These are phyloP conservation scores for Fusarium sp. DNA, from an alignment of 2,329 filamentous ascomycete species.

Conservation along the genomic window DNA sequence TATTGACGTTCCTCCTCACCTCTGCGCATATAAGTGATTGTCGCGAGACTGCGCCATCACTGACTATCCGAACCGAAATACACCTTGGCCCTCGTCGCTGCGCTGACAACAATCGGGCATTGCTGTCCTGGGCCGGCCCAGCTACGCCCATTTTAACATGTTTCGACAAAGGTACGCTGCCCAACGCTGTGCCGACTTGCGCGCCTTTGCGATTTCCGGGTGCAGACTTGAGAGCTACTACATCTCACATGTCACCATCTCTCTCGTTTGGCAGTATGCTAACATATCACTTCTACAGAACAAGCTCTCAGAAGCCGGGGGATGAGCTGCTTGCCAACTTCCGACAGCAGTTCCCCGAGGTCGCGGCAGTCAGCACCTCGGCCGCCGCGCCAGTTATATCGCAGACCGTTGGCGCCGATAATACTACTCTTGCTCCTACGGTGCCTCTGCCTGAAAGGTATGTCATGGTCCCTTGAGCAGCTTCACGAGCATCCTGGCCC, in stretches of 20 bases:
- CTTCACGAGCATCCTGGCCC: neutral
- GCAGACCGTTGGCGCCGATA: constrained; percentile 48
- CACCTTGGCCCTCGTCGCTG: constrained; percentile 5
- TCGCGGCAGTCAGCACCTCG: constrained; percentile 66
- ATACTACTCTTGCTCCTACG: constrained; percentile 33
- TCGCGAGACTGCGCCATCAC: constrained; percentile 19
- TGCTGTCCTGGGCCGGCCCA: constrained; percentile 33
- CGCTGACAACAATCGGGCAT: constrained; percentile 23
- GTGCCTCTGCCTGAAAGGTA: constrained; percentile 46
- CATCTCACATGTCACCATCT: neutral
- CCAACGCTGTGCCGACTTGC: neutral
- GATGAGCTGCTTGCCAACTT: constrained; percentile 88
- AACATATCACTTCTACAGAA: constrained; percentile 58
- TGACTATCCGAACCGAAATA: constrained; percentile 7
- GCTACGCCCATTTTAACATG: constrained; percentile 41
- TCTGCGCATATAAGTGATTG: constrained; percentile 15
- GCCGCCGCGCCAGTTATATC: constrained; percentile 55
- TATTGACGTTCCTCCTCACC: constrained; percentile 3
- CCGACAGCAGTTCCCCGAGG: constrained; percentile 83
- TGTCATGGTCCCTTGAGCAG: constrained; percentile 10
- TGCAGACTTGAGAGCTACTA: neutral
- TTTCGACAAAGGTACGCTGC: constrained; percentile 46
- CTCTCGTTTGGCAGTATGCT: neutral
- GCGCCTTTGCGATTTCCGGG: neutral
- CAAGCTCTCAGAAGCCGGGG: constrained; percentile 85